Percentiles rank a stretch among this genome's conserved stretches.
phyloP scores from a whole-genome alignment of 2,329 filamentous ascomycete species.

The Fusarium praegraminearum region DNA sequence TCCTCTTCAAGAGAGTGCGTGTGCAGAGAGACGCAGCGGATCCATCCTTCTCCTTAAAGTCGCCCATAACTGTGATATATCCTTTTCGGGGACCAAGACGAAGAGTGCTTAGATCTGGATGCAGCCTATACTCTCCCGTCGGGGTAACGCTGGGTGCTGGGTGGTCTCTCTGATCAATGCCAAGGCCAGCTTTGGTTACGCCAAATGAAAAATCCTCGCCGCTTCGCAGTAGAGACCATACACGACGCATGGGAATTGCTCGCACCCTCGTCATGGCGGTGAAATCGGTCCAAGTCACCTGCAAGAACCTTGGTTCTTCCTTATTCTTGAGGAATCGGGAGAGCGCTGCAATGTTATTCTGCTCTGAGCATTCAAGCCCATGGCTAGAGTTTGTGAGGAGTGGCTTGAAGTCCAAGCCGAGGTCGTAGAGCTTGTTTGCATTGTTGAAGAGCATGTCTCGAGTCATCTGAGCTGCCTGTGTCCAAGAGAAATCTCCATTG shows the following conservation, averaged over 20 bases:
- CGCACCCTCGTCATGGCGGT: conserved; percentile 76
- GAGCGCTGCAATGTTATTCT: conserved; percentile 24
- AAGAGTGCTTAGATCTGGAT: conserved; percentile 74
- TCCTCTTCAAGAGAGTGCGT: conserved; percentile 68
- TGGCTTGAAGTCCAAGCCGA: conserved; percentile 62
- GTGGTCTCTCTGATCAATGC: conserved; percentile 75
- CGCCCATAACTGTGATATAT: conserved; percentile 74
- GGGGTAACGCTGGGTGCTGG: conserved; percentile 65
- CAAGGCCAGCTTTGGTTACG: conserved; percentile 73
- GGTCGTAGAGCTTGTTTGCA: conserved; percentile 78
- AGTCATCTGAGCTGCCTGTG: conserved; percentile 72
- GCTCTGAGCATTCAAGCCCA: conserved; percentile 11
- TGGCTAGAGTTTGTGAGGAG: conserved; percentile 14
- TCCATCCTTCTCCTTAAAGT: conserved; percentile 71
- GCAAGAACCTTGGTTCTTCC: conserved; percentile 71
- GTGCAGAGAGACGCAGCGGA: conserved; percentile 70
- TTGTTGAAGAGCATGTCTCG: conserved; percentile 81
- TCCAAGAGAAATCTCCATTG: conserved; percentile 69
- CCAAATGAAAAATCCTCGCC: conserved; percentile 64
- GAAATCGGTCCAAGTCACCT: conserved; percentile 83
- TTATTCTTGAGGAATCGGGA: conserved; percentile 60
- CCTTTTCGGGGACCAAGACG: conserved; percentile 67
- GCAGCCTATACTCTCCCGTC: conserved; percentile 74
- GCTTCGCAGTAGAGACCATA: conserved; percentile 60
- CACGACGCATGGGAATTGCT: conserved; percentile 73